phyloP scores from a whole-genome alignment of 352 stramenopile genomes.

The Globisporangium parvum region DNA sequence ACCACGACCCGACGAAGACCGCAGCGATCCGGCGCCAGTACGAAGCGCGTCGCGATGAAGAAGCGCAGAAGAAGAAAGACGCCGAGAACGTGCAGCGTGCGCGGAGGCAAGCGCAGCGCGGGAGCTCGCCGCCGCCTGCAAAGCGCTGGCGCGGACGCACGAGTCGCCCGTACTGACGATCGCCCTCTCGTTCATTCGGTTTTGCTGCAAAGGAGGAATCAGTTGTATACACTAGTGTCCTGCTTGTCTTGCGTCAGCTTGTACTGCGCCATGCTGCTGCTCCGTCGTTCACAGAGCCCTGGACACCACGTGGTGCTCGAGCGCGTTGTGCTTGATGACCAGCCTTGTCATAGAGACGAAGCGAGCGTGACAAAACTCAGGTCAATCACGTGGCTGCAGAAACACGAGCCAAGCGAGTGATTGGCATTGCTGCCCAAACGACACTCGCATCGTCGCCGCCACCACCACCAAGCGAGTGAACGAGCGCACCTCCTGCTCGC shows the following conservation, averaged over 20 bases:
- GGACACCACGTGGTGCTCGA: too few species aligned
- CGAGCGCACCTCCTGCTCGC: too few species aligned
- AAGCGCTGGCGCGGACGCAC: conserved; percentile 59
- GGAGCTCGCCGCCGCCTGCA: conserved; percentile 30
- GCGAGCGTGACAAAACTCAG: neutral
- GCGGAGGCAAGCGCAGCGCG: conserved; percentile 20
- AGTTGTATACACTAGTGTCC: too few species aligned
- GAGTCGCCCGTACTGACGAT: conserved; percentile 29
- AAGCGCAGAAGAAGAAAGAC: conserved; percentile 45
- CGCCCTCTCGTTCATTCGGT: neutral
- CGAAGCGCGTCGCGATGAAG: conserved; percentile 52
- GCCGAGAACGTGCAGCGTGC: conserved; percentile 17
- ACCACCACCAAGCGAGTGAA: too few species aligned
- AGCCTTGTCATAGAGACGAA: too few species aligned
- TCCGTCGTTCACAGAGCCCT: too few species aligned
- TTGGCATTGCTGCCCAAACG: neutral
- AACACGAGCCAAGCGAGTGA: neutral
- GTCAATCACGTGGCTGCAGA: neutral
- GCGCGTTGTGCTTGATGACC: too few species aligned
- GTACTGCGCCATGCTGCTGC: too few species aligned
- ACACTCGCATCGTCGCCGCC: neutral
- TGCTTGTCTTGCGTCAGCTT: too few species aligned
- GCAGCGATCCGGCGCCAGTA: conserved; percentile 54
- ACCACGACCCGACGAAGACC: conserved; percentile 68
- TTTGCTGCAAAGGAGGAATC: too few species aligned